Percentiles rank a stretch among this genome's conserved stretches.
Conservation (phyloP, 208 protist species). For the Leptomonas seymouri region DNA sequence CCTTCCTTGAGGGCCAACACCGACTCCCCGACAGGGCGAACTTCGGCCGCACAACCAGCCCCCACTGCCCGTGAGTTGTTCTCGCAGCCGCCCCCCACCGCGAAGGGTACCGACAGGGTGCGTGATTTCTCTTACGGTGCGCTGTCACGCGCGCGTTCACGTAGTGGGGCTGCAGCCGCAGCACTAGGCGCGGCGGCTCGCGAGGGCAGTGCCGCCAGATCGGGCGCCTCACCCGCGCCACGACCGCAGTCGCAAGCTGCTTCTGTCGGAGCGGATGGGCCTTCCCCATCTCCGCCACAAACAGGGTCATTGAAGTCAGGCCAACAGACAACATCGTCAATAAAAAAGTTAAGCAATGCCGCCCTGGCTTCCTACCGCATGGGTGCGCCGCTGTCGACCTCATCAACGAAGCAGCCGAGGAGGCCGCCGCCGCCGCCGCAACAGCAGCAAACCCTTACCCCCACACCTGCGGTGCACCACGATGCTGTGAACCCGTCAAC, state of each 20-base stretch:
- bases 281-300: slow-evolving; percentile 9
- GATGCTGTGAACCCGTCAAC: not conserved
- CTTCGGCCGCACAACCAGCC: not conserved
- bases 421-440: not conserved
- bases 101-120: not conserved
- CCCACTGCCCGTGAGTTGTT: slow-evolving; percentile 27
- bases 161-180: not conserved
- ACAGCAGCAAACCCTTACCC: not conserved
- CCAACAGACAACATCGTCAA: not conserved
- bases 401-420: not conserved
- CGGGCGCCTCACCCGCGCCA: not conserved
- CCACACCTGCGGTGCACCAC: not conserved
- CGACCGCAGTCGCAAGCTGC: not conserved
- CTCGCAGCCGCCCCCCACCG: not conserved
- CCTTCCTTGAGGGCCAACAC: not conserved
- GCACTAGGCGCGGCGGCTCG: not conserved
- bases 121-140: not conserved
- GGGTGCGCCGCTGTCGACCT: not conserved
- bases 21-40: not conserved
- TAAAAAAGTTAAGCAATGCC: not conserved
- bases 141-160: not conserved
- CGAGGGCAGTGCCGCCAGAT: slow-evolving; percentile 16
- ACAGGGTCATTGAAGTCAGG: not conserved
- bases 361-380: not conserved
- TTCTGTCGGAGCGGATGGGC: not conserved